A percentile compares a stretch with the other conserved stretches of the same genome.
phyloP scores from a whole-genome alignment of 2,329 filamentous ascomycete genomes.

The Aspergillus oerlinghausenensis region DNA sequence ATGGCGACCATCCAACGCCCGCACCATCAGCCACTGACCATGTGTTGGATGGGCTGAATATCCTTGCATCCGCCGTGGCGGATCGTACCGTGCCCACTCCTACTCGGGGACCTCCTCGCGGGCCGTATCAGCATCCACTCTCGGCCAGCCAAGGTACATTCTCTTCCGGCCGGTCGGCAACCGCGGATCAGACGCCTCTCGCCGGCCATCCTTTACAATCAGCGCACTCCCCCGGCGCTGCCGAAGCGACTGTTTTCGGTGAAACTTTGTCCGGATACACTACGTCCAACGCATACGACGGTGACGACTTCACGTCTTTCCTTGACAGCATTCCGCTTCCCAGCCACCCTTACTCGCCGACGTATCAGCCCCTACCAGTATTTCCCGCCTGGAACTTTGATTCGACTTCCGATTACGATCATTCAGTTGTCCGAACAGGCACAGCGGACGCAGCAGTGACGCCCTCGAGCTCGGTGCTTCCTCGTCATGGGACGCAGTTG shows the following conservation, averaged over 20 bases:
- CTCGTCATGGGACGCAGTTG: constrained; percentile 29
- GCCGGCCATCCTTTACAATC: constrained; percentile 4
- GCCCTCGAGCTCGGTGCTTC: constrained; percentile 27
- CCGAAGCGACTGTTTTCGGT: constrained; percentile 16
- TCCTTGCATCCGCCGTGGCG: constrained; percentile 25
- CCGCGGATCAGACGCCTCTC: constrained; percentile 13
- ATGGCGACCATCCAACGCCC: constrained; percentile 4
- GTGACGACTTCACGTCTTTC: constrained; percentile 33
- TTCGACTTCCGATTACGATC: constrained; percentile 20
- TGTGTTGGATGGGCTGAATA: constrained; percentile 23
- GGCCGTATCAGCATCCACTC: constrained; percentile 1
- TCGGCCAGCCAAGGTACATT: constrained; percentile 12
- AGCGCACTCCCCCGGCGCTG: constrained; percentile 7
- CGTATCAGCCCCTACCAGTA: constrained; percentile 30
- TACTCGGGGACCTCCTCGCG: neutral
- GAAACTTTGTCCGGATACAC: constrained; percentile 23
- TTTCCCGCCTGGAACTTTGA: constrained; percentile 26
- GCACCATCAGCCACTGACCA: constrained; percentile 17
- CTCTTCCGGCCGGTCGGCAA: neutral
- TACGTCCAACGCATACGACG: constrained; percentile 19
- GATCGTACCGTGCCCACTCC: constrained; percentile 13
- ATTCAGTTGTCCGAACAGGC: constrained; percentile 14
- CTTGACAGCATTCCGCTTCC: constrained; percentile 31
- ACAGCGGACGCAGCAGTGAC: constrained; percentile 14
- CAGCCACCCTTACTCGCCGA: constrained; percentile 29